A percentile compares a stretch with the other conserved stretches of the same genome.
Conservation (phyloP, 1,284 basidiomycete genomes). For the Marasmius sp. region DNA sequence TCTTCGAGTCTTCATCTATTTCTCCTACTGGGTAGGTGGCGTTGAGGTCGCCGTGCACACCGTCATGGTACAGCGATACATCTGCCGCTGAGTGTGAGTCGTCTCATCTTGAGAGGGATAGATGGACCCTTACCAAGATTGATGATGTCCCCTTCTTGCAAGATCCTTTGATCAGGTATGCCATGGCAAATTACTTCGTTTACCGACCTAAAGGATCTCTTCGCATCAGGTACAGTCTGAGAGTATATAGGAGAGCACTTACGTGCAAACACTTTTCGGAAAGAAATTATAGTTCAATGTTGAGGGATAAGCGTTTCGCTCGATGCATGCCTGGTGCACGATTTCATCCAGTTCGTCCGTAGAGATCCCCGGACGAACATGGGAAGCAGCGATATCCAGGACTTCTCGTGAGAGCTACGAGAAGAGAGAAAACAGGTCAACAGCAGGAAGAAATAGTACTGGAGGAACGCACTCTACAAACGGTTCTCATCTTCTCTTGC, state of each 20-base stretch:
- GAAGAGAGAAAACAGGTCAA: constrained; percentile 1
- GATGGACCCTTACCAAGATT: constrained; percentile 66
- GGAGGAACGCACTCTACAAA: constrained; percentile 61
- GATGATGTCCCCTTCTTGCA: constrained; percentile 90
- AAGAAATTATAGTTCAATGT: constrained; percentile 92
- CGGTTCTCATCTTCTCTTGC: constrained; percentile 77
- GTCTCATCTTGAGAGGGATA: background rate
- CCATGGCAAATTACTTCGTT: constrained; percentile 99
- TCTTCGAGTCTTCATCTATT: constrained; percentile 79
- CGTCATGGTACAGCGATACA: constrained; percentile 68
- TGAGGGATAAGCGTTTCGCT: constrained; percentile 91
- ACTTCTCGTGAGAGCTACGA: constrained; percentile 87
- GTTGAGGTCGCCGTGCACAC: constrained; percentile 86
- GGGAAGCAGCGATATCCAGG: constrained; percentile 85
- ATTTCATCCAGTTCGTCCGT: constrained; percentile 95
- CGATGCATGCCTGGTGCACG: constrained; percentile 94
- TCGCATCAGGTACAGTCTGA: background rate
- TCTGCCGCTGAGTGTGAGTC: constrained; percentile 38
- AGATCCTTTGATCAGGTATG: constrained; percentile 86
- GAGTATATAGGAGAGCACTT: constrained; percentile 32
- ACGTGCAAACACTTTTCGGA: constrained; percentile 97
- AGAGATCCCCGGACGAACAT: constrained; percentile 87
- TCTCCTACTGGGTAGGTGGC: constrained; percentile 89
- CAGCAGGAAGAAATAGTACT: background rate
- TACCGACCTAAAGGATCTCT: constrained; percentile 57